Percentiles rank a stretch among this genome's conserved stretches.
phyloP scores from a whole-genome alignment of 2,329 filamentous ascomycete genomes.

The Diplodia mutila region DNA sequence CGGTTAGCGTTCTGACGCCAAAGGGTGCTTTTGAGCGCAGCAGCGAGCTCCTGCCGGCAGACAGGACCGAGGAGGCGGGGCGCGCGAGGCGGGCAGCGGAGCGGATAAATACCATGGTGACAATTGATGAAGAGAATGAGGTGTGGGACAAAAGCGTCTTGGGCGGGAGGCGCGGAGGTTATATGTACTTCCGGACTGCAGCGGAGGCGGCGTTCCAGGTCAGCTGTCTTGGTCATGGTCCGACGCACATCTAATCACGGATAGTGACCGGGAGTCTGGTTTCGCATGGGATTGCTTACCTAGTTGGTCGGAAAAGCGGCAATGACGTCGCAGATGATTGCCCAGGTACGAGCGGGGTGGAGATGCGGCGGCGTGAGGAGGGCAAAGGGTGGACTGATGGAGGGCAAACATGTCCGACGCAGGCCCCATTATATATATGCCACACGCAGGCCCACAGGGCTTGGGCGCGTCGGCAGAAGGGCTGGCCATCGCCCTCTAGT shows the following conservation, averaged over 20 bases:
- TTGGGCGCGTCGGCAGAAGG: not conserved
- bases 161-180: not conserved
- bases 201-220: slow-evolving; percentile 8
- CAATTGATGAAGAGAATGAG: slow-evolving; percentile 26
- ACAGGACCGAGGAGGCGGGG: slow-evolving; percentile 57
- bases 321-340: slow-evolving; percentile 20
- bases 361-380: not conserved
- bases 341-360: slow-evolving; percentile 14
- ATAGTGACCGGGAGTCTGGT: not conserved
- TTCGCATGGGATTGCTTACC: slow-evolving; percentile 9
- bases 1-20: slow-evolving; percentile 65
- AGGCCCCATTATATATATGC: slow-evolving; percentile 13
- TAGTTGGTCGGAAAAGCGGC: slow-evolving; percentile 2
- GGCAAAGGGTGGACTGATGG: slow-evolving; percentile 3
- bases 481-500: slow-evolving; percentile 5
- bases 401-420: slow-evolving; percentile 8
- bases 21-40: slow-evolving; percentile 47
- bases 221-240: slow-evolving; percentile 20
- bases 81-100: slow-evolving; percentile 62
- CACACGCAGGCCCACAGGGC: slow-evolving; percentile 10
- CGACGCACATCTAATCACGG: not conserved
- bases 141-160: not conserved
- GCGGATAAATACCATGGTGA: slow-evolving; percentile 65
- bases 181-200: slow-evolving; percentile 10
- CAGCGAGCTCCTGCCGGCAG: slow-evolving; percentile 49